phyloP scores from a whole-genome alignment of 495 filamentous ascomycete species.

The Pseudoneurospora amorphoporcata region DNA sequence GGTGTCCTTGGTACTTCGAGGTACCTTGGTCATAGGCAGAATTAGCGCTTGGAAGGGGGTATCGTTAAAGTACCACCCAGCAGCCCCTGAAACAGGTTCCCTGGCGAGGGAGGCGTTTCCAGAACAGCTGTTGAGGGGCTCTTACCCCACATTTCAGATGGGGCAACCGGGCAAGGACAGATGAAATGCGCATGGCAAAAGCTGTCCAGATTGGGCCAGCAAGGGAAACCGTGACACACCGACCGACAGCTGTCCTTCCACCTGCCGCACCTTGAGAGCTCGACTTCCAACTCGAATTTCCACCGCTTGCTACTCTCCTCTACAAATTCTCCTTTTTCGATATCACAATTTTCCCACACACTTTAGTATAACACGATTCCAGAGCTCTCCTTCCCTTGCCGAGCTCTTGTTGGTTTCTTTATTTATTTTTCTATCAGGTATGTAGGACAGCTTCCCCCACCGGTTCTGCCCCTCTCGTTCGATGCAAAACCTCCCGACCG shows the following conservation, averaged over 20 bases:
- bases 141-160: background rate
- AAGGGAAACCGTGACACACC: background rate
- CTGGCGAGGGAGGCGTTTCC: background rate
- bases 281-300: background rate
- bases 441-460: background rate
- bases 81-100: background rate
- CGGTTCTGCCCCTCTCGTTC: background rate
- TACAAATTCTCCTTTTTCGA: background rate
- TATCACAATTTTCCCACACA: background rate
- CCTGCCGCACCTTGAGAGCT: background rate
- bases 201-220: background rate
- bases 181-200: background rate
- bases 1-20: background rate
- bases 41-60: background rate
- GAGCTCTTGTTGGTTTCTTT: background rate
- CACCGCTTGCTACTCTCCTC: background rate
- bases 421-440: background rate
- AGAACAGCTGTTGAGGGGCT: background rate
- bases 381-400: background rate
- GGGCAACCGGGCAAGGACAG: background rate
- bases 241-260: background rate
- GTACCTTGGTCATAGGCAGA: background rate
- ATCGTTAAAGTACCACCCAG: background rate
- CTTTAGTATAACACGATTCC: background rate
- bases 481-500: background rate